Evolutionary conservation across 441 rosid species (phyloP).

Genomic region (California macrophylla): DNA sequence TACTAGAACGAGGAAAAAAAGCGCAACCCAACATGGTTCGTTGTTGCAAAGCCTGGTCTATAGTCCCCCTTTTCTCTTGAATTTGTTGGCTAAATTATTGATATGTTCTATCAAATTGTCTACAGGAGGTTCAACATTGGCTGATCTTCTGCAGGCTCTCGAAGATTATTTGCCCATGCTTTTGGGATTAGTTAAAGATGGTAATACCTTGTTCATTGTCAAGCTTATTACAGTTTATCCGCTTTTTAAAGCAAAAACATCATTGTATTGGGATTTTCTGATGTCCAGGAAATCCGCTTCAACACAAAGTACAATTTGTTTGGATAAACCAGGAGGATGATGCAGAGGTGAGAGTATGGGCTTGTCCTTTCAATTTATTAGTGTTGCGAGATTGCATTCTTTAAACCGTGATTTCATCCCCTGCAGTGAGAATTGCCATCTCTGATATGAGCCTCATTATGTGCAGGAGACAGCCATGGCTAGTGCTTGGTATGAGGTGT

Average conservation of each 20-base stretch:
- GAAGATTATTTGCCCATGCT: conserved; percentile 95
- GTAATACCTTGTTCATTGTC: conserved; percentile 26
- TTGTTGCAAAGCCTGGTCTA: conserved; percentile 18
- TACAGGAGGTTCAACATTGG: conserved; percentile 84
- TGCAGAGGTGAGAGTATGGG: conserved; percentile 54
- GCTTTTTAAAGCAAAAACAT: background rate
- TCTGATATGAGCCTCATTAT: conserved; percentile 20
- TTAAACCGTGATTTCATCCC: conserved; percentile 4
- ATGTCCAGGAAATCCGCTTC: conserved; percentile 51
- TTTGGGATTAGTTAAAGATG: conserved; percentile 79
- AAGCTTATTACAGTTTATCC: conserved; percentile 6
- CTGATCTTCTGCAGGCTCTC: conserved; percentile 93
- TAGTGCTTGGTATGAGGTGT: conserved; percentile 83
- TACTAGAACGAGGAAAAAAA: conserved; percentile 76
- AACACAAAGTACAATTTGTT: conserved; percentile 63
- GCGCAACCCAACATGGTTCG: conserved; percentile 87
- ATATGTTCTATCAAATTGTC: conserved; percentile 10
- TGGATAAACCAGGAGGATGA: conserved; percentile 96
- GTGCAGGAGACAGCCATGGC: conserved; percentile 83
- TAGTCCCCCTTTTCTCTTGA: conserved; percentile 1
- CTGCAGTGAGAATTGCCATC: conserved; percentile 10
- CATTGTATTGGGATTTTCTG: conserved; percentile 6
- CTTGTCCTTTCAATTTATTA: no score
- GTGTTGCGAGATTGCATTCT: background rate
- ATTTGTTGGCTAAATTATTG: background rate